These are phyloP conservation scores for Coprinopsis cinerea DNA, from an alignment of 768 basidiomycete species.

Conservation along the genomic window DNA sequence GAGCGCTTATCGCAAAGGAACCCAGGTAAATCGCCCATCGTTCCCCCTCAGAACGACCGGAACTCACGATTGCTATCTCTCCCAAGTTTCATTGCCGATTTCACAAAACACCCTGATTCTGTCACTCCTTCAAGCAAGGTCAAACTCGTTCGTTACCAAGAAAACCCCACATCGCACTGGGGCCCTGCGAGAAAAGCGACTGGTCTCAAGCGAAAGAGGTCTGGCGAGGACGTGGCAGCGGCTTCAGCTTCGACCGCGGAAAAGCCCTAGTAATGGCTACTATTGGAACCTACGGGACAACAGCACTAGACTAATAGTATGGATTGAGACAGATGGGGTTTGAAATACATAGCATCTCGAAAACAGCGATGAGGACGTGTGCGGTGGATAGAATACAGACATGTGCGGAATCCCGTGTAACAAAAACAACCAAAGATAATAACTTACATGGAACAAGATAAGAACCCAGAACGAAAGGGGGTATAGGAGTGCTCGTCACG, in stretches of 20 bases:
- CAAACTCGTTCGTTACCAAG: constrained; percentile 84
- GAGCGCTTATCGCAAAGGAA: constrained; percentile 59
- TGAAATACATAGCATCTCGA: constrained; percentile 1
- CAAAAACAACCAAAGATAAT: background rate
- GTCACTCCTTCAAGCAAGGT: constrained; percentile 55
- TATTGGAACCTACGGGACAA: too few species aligned
- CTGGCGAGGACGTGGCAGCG: constrained; percentile 17
- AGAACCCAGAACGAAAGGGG: background rate
- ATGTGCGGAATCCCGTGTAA: background rate
- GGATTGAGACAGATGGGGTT: too few species aligned
- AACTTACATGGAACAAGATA: constrained; percentile 1
- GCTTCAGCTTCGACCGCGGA: background rate
- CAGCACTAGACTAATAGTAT: too few species aligned
- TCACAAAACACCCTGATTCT: constrained; percentile 65
- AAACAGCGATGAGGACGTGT: background rate
- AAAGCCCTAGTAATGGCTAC: too few species aligned
- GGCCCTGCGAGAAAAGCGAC: constrained; percentile 72
- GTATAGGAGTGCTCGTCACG: background rate
- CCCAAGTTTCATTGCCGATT: constrained; percentile 69
- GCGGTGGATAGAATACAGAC: constrained; percentile 5
- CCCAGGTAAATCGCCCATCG: constrained; percentile 44
- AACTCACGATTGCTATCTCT: too few species aligned
- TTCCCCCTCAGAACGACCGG: background rate
- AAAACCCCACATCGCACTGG: constrained; percentile 90
- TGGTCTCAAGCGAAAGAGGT: constrained; percentile 36